Base-by-base conservation (phyloP, 2,329 filamentous ascomycete genomes). In the Aschersonia sp. region DNA sequence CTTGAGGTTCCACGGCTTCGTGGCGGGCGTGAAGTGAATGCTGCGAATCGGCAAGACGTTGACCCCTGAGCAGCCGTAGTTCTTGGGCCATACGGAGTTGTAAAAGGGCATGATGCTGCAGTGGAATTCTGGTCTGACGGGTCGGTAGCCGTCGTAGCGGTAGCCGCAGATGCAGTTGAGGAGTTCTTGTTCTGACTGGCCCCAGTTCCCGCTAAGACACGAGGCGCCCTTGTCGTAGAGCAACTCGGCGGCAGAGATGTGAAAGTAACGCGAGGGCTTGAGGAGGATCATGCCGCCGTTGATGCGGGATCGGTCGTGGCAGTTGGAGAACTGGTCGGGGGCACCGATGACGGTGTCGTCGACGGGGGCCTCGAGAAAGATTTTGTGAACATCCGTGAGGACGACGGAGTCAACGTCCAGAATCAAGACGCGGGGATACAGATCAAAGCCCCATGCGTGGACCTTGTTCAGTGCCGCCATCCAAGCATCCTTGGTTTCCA, bases 271-370 rank as follows among this genome's bases (percentile, higher is more conserved):
- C 30, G 44, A 45, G 31, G 44, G 44, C 44, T 35, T 32, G 30
- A 45, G 44, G 20, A 45, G 44, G 31, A 45, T 45, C 44, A 45
- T 45, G 44, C 44, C 44, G 31, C 44, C 44, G 44, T 45, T 45
- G 44, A 45, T 7, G 5, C 44, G 44, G 5, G 44, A 32, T 5
- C 44, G 44, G n/a, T 45, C 44, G 31, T 45, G 44, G n/a, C 44
- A 45, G 44, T 28, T 35, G 6, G 6, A 5, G 31, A 12, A 45
- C 31, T 45, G 44, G n/a, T 45, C 44, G 4, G 44, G 5, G 44
- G 44, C 44, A 31, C 44, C 44, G 30, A 28, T 30, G 20, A 45
- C 30, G 10, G 44, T 45, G 31, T 9, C 44, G 5, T 20, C 30
- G 4, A 10, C 9, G 30, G 30, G 6, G 9, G 31, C 10, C 9